Evolutionary conservation across 2,329 filamentous ascomycete genomes (phyloP).

Genomic region (Phialophora chinensis): DNA sequence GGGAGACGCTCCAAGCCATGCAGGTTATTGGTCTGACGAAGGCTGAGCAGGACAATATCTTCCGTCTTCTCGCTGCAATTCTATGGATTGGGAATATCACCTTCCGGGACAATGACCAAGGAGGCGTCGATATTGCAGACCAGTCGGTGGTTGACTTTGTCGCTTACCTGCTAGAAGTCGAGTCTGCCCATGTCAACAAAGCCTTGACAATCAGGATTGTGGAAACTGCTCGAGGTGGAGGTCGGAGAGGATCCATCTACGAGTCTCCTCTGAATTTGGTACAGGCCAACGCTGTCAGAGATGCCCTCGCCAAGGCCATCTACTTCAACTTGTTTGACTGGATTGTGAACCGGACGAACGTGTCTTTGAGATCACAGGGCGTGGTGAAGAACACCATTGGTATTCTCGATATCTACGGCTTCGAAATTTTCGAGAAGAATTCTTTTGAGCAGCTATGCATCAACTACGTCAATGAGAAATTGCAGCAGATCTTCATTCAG

Average conservation of each 20-base stretch:
- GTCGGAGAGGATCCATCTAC: conserved; percentile 69
- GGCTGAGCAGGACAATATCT: conserved; percentile 91
- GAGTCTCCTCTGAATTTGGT: conserved; percentile 82
- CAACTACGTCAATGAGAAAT: conserved; percentile 99
- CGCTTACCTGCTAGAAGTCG: conserved; percentile 89
- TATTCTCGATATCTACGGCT: conserved; percentile 98
- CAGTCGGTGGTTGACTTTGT: conserved; percentile 93
- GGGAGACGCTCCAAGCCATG: conserved; percentile 93
- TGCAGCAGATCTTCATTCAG: conserved; percentile 99
- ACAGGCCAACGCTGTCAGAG: conserved; percentile 84
- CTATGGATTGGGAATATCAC: conserved; percentile 95
- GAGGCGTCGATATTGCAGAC: conserved; percentile 85
- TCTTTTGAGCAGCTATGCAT: conserved; percentile 99
- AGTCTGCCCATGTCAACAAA: conserved; percentile 78
- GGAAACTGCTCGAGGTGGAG: conserved; percentile 68
- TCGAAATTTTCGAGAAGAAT: conserved; percentile 99
- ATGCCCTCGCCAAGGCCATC: conserved; percentile 92
- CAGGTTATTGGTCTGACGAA: conserved; percentile 87
- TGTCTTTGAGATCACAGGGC: conserved; percentile 79
- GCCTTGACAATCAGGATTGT: conserved; percentile 89
- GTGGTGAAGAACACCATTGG: conserved; percentile 83
- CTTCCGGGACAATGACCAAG: conserved; percentile 86
- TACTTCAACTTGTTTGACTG: conserved; percentile 98
- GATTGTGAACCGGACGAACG: conserved; percentile 93
- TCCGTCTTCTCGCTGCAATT: conserved; percentile 89